Percentiles rank a stretch among this genome's conserved stretches.
Conservation (phyloP, 1,139 yeast genomes). For the Blastobotrys raffinosifermentans region DNA sequence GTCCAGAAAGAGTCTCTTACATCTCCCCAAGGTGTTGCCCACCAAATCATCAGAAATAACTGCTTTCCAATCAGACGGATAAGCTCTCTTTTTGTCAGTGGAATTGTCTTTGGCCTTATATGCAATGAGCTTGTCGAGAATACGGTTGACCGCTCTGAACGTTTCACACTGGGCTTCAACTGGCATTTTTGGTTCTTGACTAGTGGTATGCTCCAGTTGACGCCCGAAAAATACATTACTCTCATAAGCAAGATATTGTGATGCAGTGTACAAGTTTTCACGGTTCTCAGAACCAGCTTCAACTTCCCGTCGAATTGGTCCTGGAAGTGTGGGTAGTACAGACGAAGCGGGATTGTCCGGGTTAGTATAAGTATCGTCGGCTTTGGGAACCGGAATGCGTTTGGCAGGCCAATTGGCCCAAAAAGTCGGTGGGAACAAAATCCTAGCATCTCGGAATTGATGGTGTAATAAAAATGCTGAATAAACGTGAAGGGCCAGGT, state of each 20-base stretch:
- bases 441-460: slow-evolving; percentile 4
- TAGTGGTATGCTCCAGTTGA: neutral
- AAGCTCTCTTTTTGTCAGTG: slow-evolving; percentile 3
- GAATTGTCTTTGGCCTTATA: slow-evolving; percentile 3
- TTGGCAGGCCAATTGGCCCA: slow-evolving; percentile 18
- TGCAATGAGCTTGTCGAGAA: slow-evolving; percentile 10
- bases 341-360: slow-evolving; percentile 6
- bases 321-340: slow-evolving; percentile 4
- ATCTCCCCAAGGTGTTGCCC: slow-evolving; percentile 17
- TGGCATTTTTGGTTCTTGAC: slow-evolving; percentile 15
- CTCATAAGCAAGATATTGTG: slow-evolving; percentile 17
- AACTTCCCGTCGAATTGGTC: neutral
- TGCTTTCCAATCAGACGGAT: slow-evolving; percentile 15
- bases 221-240: slow-evolving; percentile 21
- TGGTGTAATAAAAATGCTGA: slow-evolving; percentile 21
- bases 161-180: slow-evolving; percentile 14
- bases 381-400: slow-evolving; percentile 11
- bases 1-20: slow-evolving; percentile 17
- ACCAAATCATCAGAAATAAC: slow-evolving; percentile 14
- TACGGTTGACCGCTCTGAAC: slow-evolving; percentile 12
- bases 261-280: slow-evolving; percentile 3
- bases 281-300: slow-evolving; percentile 4
- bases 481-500: slow-evolving; percentile 28
- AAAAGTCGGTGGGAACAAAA: slow-evolving; percentile 6
- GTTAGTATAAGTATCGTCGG: slow-evolving; percentile 11